A percentile compares a stretch with the other conserved stretches of the same genome.
Evolutionary conservation across 1,139 yeast genomes (phyloP).

Genomic region (Zygosaccharomyces sapae): DNA sequence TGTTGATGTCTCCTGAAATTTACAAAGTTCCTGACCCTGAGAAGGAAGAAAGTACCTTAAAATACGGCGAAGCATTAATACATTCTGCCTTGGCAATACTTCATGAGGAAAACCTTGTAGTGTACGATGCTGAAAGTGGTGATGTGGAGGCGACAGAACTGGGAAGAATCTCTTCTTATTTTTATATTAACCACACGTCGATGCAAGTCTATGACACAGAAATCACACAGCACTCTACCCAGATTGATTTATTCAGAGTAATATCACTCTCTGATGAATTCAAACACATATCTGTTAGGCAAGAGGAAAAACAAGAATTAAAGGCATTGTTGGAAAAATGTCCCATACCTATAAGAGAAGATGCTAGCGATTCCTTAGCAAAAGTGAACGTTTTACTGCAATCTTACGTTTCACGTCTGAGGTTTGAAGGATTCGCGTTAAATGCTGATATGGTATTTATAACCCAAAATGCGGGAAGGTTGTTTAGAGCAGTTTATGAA

Average conservation of each 20-base stretch:
- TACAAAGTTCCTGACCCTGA: slow-evolving; percentile 63
- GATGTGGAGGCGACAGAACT: slow-evolving; percentile 59
- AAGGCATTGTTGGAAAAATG: slow-evolving; percentile 64
- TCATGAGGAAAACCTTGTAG: slow-evolving; percentile 50
- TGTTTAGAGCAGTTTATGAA: slow-evolving; percentile 81
- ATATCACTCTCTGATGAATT: slow-evolving; percentile 86
- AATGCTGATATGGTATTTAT: slow-evolving; percentile 91
- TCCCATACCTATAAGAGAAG: slow-evolving; percentile 82
- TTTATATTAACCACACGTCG: slow-evolving; percentile 73
- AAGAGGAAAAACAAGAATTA: slow-evolving; percentile 80
- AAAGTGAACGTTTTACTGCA: slow-evolving; percentile 80
- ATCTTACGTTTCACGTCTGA: slow-evolving; percentile 71
- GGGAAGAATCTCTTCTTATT: slow-evolving; percentile 84
- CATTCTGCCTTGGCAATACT: slow-evolving; percentile 71
- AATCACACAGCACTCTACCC: slow-evolving; percentile 60
- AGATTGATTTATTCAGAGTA: slow-evolving; percentile 70
- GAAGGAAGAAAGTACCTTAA: slow-evolving; percentile 45
- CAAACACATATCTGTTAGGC: slow-evolving; percentile 74
- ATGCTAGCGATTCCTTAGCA: slow-evolving; percentile 65
- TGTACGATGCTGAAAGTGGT: slow-evolving; percentile 54
- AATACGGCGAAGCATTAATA: slow-evolving; percentile 61
- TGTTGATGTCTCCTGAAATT: slow-evolving; percentile 66
- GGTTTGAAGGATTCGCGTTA: slow-evolving; percentile 83
- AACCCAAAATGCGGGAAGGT: slow-evolving; percentile 89
- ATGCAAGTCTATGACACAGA: slow-evolving; percentile 58